Evolutionary conservation across 2,329 filamentous ascomycete species (phyloP).

Genomic region (Hymenoscyphus fraxineus): DNA sequence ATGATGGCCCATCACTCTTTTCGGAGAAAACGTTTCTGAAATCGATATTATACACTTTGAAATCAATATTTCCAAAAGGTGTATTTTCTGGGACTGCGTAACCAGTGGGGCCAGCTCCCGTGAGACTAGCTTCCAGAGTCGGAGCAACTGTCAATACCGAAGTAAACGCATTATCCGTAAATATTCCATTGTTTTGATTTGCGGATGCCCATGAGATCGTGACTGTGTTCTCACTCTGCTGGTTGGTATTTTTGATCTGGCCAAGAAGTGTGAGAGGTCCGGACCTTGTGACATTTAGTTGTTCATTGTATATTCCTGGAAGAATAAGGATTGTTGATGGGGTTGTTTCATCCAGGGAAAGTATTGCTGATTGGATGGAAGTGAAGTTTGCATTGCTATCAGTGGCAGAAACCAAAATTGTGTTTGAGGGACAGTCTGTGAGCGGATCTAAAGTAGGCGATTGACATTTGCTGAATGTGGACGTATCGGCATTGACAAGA

Average conservation of each 20-base stretch:
- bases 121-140: conserved; percentile 58
- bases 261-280: conserved; percentile 60
- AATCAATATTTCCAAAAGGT: conserved; percentile 60
- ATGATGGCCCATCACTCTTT: conserved; percentile 48
- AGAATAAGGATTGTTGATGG: conserved; percentile 55
- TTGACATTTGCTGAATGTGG: conserved; percentile 14
- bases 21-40: conserved; percentile 58
- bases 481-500: conserved; percentile 5
- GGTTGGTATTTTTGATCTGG: conserved; percentile 34
- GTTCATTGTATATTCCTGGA: conserved; percentile 56
- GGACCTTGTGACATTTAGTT: conserved; percentile 58
- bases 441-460: conserved; percentile 29
- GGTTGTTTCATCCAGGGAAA: conserved; percentile 9
- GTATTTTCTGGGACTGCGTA: conserved; percentile 57
- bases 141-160: conserved; percentile 60
- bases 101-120: conserved; percentile 59
- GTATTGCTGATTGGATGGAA: conserved; percentile 42
- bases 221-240: conserved; percentile 42
- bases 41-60: conserved; percentile 64
- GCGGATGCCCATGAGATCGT: conserved; percentile 58
- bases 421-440: conserved; percentile 39
- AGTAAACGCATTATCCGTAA: conserved; percentile 59
- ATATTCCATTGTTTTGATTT: conserved; percentile 34
- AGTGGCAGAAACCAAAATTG: conserved; percentile 40
- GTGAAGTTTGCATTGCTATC: conserved; percentile 36